These are phyloP conservation scores for Copromyces sp. DNA, from an alignment of 495 filamentous ascomycete species.

Conservation along the genomic window DNA sequence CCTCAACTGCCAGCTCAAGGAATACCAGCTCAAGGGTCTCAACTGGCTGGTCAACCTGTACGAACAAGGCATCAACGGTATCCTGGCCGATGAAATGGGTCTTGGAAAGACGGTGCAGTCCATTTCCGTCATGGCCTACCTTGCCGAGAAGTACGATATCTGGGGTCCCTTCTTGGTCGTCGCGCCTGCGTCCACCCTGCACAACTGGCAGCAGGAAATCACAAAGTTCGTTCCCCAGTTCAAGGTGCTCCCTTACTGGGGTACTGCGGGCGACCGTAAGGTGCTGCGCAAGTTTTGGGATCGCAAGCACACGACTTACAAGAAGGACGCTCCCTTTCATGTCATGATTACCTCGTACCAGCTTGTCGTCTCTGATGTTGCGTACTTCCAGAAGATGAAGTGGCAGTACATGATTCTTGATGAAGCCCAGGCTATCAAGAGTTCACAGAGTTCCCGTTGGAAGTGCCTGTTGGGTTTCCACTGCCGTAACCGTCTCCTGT, in stretches of 20 bases:
- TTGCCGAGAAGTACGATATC: slow-evolving; percentile 92
- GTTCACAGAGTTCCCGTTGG: slow-evolving; percentile 91
- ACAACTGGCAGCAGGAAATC: slow-evolving; percentile 99
- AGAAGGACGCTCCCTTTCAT: slow-evolving; percentile 84
- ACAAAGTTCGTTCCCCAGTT: slow-evolving; percentile 84
- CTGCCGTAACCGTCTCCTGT: slow-evolving; percentile 86
- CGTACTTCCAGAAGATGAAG: slow-evolving; percentile 96
- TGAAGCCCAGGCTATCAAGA: slow-evolving; percentile 98
- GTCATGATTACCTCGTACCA: slow-evolving; percentile 96
- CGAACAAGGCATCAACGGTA: slow-evolving; percentile 99
- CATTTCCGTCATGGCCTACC: slow-evolving; percentile 98
- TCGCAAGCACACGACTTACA: slow-evolving; percentile 91
- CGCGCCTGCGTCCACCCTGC: slow-evolving; percentile 87
- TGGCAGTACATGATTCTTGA: slow-evolving; percentile 99
- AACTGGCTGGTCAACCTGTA: slow-evolving; percentile 99
- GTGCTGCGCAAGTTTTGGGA: slow-evolving; percentile 98
- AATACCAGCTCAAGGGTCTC: slow-evolving; percentile 96
- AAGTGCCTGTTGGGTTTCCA: slow-evolving; percentile 89
- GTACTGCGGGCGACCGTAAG: slow-evolving; percentile 87
- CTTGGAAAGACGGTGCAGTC: slow-evolving; percentile 98
- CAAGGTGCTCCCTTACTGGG: slow-evolving; percentile 96
- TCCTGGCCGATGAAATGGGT: slow-evolving; percentile 98
- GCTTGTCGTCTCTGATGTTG: slow-evolving; percentile 86
- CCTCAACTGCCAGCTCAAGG: slow-evolving; percentile 87
- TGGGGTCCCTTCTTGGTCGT: slow-evolving; percentile 98